Base-by-base conservation (phyloP, 2,329 filamentous ascomycete genomes). In the Beauveria sp. region DNA sequence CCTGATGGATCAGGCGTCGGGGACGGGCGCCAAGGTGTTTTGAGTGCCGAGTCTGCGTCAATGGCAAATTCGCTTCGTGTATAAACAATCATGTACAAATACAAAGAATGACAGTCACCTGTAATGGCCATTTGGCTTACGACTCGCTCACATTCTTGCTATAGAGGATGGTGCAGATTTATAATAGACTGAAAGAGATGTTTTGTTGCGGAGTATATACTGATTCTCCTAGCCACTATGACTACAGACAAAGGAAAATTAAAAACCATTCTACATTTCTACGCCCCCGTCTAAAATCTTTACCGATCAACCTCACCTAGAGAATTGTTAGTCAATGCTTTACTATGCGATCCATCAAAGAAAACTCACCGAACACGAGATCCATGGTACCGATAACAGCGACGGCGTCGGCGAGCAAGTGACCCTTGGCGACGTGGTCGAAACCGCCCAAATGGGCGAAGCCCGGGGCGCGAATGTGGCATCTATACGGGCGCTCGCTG, bases 381-480 rank as follows among this genome's bases (percentile, higher is more conserved):
- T 92, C 89, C 89, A 92, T 92, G 57, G 89, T 89, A 73, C 86
- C 89, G 69, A 97, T 97, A 63, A 97, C 92, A 53, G 94, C 96
- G 55, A 99, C 94, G 28, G 93, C 94, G 76, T 99, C 94, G 63
- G 96, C 94, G 69, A 99, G 79, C 76, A 99, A 78, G 79, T 99
- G 96, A 37, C 94, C 94, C 77, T 90, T 89, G 66, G 87, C 87
- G 61, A 99, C 83, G 72, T 97, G 93, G 75, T 99, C 94, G 75
- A 99, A 97, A 67, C 91, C 93, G 70, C 85, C 85, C 76, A 99
- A 78, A 78, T 99, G 96, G 65, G 94, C 94, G 71, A 99, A 99
- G 64, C 94, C 94, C 62, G 94, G 94, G 43, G 96, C 93, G 69
- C 94, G 87, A 70, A 99, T 97, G 81, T 97, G 96, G 79, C 94